Conservation (phyloP, 495 filamentous ascomycete genomes). For the Cryomyces antarcticus region DNA sequence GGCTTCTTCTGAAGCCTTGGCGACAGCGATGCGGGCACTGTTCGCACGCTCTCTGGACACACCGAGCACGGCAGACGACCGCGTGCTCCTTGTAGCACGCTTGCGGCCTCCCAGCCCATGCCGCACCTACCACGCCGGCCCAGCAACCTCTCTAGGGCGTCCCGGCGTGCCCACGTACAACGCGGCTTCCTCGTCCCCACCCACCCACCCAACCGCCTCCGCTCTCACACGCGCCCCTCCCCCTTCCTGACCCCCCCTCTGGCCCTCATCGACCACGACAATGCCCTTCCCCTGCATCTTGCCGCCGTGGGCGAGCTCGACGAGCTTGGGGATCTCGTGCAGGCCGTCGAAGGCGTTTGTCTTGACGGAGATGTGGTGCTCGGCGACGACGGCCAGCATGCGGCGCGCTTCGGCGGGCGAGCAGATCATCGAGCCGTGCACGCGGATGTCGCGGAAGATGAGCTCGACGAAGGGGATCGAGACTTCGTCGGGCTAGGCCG, state of each 20-base stretch:
- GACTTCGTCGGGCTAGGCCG: slow-evolving; percentile 20
- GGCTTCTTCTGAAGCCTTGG: no score
- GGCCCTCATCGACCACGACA: slow-evolving; percentile 25
- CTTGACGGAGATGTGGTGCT: slow-evolving; percentile 28
- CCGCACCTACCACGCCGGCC: no score
- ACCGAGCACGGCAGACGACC: no score
- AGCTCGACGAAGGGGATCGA: slow-evolving; percentile 30
- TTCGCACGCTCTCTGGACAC: no score
- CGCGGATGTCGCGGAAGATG: slow-evolving; percentile 31
- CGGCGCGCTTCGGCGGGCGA: slow-evolving; percentile 25
- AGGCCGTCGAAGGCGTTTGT: slow-evolving; percentile 32
- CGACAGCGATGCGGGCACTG: no score
- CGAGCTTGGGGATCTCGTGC: slow-evolving; percentile 27
- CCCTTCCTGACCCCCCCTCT: slow-evolving; percentile 4
- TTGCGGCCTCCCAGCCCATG: no score
- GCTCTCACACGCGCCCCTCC: no score
- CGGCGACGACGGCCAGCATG: slow-evolving; percentile 31
- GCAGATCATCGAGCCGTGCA: slow-evolving; percentile 28
- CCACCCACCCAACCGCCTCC: no score
- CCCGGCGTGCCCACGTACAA: no score
- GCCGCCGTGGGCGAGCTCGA: slow-evolving; percentile 27
- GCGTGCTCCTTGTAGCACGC: no score
- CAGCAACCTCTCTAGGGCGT: no score
- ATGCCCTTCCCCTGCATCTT: slow-evolving; percentile 33
- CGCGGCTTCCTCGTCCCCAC: no score